Evolutionary conservation across 2,329 filamentous ascomycete species (phyloP), one percentile per base, ranked within the genome.

Genomic region (Fusarium sp.): DNA sequence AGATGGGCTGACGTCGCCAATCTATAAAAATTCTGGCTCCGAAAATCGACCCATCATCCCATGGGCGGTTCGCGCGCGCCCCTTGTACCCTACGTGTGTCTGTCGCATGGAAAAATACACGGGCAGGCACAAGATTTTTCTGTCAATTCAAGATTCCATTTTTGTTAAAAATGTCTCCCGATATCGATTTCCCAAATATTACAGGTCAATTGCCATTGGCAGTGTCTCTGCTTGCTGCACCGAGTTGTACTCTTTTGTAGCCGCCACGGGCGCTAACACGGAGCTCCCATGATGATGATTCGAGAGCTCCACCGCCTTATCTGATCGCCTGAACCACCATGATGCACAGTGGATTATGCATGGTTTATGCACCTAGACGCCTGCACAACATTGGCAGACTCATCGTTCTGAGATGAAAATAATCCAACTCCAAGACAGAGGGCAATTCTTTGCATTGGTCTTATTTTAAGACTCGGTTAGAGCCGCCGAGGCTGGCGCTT

Each of bases 1-100:
- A 67, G 70, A 77, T 78, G 77, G 77, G 75, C 77, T 78, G 77
- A 78, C 76, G 74, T 78, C 74, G 77, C 71, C 64, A 70, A 76
- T 70, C 69, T 73, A 65, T 64, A 64, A 67, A 75, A 73, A 40
- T 65, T 75, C 67, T 74, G 69, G 72, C 56, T 72, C 73, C 75
- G 66, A 75, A 77, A 77, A 75, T 78, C 76, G 76, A 77, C 76
- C 76, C 73, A 78, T 77, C 63, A 56, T 53, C 14, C 51, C 44
- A 64, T 56, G 20, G 59, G 60, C 53, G 62, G 46, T 55, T 71
- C 51, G 62, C 62, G 59, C 31, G 29, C 33, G 63, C 61, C 49
- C 46, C 61, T 40, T 64, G 46, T 38, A 67, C 70, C 67, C 57
- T 71, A 56, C 53, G 60, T 58, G 12, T 56, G 20, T 29, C 24